Conservation (phyloP, 1,284 basidiomycete species). For the Trichosporon sp. region DNA sequence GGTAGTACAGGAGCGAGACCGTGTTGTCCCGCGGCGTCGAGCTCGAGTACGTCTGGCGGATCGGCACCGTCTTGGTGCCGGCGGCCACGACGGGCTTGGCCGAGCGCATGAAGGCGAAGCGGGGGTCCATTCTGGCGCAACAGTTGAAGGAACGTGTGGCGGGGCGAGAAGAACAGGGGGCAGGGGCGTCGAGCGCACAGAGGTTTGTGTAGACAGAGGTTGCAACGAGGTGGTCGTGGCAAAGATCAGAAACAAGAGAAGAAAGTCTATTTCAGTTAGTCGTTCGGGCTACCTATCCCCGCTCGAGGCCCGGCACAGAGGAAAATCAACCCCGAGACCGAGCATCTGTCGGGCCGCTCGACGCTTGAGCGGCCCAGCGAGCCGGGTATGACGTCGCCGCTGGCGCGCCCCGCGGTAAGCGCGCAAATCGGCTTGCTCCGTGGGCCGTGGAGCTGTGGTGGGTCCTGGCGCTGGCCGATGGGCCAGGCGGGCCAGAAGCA, state of each 20-base stretch:
- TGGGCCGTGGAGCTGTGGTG: background rate
- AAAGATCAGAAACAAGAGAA: background rate
- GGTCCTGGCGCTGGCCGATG: background rate
- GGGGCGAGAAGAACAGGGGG: background rate
- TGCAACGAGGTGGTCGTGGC: background rate
- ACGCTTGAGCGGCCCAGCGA: background rate
- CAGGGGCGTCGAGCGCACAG: background rate
- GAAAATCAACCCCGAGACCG: background rate
- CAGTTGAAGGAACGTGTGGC: background rate
- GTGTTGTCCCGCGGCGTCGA: constrained; percentile 12
- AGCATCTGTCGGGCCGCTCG: background rate
- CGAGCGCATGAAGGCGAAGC: constrained; percentile 19
- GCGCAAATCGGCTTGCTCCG: background rate
- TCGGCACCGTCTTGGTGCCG: constrained; percentile 2
- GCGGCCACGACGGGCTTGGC: background rate
- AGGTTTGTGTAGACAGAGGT: background rate
- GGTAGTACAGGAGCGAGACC: constrained; percentile 36
- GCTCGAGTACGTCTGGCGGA: background rate
- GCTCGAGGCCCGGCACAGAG: background rate
- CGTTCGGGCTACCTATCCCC: background rate
- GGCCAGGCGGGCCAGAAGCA: background rate
- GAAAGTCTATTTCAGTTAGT: background rate
- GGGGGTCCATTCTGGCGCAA: constrained; percentile 19
- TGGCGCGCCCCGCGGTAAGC: background rate
- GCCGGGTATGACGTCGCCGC: background rate